phyloP scores from a whole-genome alignment of 129 eudicot species.

The Pseudognaphalium luteoalbum region DNA sequence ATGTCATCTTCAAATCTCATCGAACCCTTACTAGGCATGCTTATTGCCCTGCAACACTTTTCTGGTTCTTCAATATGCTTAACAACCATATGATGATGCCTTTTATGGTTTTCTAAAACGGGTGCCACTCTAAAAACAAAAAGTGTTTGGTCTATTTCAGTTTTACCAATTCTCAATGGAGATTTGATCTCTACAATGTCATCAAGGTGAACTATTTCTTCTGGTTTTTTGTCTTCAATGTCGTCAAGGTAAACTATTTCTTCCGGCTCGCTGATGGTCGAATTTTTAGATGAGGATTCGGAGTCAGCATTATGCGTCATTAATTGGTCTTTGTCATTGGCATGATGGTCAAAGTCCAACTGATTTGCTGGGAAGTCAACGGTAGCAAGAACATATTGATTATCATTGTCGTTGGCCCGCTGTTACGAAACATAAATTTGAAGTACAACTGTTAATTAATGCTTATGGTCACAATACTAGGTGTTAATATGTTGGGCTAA shows the following conservation, averaged over 20 bases:
- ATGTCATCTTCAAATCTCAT: conserved; percentile 20
- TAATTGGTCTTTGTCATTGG: not conserved
- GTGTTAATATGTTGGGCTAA: too few relatives aligned
- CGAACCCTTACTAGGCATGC: conserved; percentile 46
- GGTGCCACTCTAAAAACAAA: conserved; percentile 56
- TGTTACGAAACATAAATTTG: conserved; percentile 2
- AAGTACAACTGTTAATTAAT: not conserved
- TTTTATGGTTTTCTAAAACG: not conserved
- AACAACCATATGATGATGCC: not conserved
- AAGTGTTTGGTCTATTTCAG: conserved; percentile 55
- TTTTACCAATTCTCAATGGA: conserved; percentile 28
- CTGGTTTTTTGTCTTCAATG: conserved; percentile 42
- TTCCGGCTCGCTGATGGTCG: not conserved
- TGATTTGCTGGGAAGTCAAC: not conserved
- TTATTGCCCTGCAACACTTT: conserved; percentile 42
- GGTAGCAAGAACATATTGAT: conserved; percentile 4
- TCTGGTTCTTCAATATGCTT: not conserved
- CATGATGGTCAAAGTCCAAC: not conserved
- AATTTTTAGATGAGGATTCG: conserved; percentile 42
- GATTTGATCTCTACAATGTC: conserved; percentile 67
- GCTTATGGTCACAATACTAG: not conserved
- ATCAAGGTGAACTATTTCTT: conserved; percentile 51
- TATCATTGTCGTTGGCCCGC: conserved; percentile 16
- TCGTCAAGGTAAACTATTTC: conserved; percentile 42
- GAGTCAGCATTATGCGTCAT: not conserved